A percentile compares a stretch with the other conserved stretches of the same genome.
Conservation (phyloP, 345 rosid species). For the Psidium friedrichsthalianum region DNA sequence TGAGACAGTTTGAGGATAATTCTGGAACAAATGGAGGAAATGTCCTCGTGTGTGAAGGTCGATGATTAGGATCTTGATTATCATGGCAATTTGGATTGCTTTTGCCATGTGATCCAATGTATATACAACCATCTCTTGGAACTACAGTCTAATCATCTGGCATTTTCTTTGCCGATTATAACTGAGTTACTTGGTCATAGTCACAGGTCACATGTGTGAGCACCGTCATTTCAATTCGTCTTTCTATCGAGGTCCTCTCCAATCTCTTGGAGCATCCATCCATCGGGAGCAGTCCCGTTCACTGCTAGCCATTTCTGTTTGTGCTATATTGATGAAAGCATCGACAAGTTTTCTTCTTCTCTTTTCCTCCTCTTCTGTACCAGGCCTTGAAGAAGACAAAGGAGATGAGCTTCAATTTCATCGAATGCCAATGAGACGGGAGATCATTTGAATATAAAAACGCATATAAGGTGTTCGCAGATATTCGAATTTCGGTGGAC, state of each 20-base stretch:
- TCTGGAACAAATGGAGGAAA: not conserved
- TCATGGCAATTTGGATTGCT: not conserved
- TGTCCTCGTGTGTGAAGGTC: not conserved
- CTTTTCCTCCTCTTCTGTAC: not conserved
- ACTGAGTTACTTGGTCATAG: not conserved
- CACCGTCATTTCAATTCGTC: not conserved
- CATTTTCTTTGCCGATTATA: not conserved
- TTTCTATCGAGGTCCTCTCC: not conserved
- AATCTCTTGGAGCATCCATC: not conserved
- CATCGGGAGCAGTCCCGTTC: not conserved
- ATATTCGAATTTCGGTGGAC: not conserved
- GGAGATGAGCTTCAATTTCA: not conserved
- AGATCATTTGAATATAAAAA: not conserved
- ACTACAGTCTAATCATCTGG: not conserved
- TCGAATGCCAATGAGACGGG: not conserved
- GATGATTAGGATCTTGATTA: not conserved
- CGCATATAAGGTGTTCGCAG: not conserved
- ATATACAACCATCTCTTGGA: not conserved
- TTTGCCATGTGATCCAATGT: not conserved
- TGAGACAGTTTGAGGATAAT: not conserved
- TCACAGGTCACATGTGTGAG: not conserved
- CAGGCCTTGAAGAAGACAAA: not conserved
- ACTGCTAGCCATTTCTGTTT: not conserved
- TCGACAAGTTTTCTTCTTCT: not conserved
- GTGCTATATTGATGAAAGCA: not conserved